phyloP scores from a whole-genome alignment of 306 rosid genomes.

The Cucurbita maxima region DNA sequence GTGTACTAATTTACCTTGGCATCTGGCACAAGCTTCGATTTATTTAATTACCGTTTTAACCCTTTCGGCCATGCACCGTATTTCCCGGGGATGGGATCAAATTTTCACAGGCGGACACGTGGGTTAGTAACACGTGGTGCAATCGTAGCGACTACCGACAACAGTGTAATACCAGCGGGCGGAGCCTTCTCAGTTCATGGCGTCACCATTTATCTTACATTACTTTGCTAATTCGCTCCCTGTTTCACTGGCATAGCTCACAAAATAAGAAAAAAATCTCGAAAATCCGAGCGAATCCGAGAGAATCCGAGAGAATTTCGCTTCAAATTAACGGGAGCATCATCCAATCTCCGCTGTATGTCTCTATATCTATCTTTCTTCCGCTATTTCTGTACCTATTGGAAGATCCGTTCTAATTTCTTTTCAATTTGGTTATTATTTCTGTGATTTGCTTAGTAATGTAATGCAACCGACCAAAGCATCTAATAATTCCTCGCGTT shows the following conservation, averaged over 20 bases:
- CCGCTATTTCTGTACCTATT: neutral
- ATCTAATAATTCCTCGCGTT: neutral
- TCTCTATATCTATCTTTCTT: neutral
- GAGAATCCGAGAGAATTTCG: neutral
- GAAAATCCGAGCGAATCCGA: neutral
- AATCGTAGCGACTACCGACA: slow-evolving; percentile 8
- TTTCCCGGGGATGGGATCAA: neutral
- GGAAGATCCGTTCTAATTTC: neutral
- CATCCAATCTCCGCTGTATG: neutral
- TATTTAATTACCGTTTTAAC: neutral
- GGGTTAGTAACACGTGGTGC: neutral
- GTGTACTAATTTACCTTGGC: neutral
- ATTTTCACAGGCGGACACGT: neutral
- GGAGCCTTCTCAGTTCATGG: neutral
- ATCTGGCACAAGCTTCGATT: neutral
- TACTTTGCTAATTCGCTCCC: neutral
- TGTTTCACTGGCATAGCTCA: neutral
- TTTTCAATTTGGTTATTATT: neutral
- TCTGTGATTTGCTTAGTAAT: neutral
- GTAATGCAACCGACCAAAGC: neutral
- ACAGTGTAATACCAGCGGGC: neutral
- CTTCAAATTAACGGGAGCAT: neutral
- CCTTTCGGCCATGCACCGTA: neutral
- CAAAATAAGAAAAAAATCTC: neutral
- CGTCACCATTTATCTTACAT: neutral